Evolutionary conservation across 108 stramenopile genomes (phyloP), one percentile per base, ranked within the genome.

Genomic region (Thalassiosira profunda): DNA sequence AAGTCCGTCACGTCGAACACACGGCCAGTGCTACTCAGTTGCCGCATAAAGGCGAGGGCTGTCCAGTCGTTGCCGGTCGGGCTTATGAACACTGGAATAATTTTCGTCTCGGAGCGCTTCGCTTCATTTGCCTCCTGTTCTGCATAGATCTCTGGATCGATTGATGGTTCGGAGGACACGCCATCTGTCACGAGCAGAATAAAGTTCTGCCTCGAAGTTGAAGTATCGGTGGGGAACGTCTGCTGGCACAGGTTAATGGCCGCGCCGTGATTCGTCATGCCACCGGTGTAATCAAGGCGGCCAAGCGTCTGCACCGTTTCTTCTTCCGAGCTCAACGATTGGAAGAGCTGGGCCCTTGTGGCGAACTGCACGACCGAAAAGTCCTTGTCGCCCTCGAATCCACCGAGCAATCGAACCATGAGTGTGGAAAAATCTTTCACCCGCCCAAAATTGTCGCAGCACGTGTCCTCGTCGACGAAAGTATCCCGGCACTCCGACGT

Each of bases 1-100:
- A 74, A 74, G 28, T 54, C 64, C 9, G 38, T 60, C 35, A 74
- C 73, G 60, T 74, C 73, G 44, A 74, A 74, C 29, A 74, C 73
- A 26, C 60, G 28, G 4, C 63, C 72, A 54, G 64, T 63, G 49
- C 46, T 58, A 47, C 44, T 48, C 2, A 74, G 46, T 33, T 15
- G 20, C 1, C 53, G 38, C 63, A 74, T 74, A 24, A 74, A 74
- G 36, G 36, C 14, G 8, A 51, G 20, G 14, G 63, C 43, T 51
- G 48, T 33, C 1, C 23, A 15, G 33, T 57, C 62, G 29, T 64
- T 42, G 18, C 44, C 29, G 0, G 0, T 15, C 17, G 25, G 25
- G 4, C 58, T 60, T 31, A 74, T 74, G 48, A 74, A 74, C 15
- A 74, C 42, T 14, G 73, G 73, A 23, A 74, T 74, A 51, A 74